These are phyloP conservation scores for Hirschioporus abietinus DNA, from an alignment of 768 basidiomycete species.

Conservation along the genomic window DNA sequence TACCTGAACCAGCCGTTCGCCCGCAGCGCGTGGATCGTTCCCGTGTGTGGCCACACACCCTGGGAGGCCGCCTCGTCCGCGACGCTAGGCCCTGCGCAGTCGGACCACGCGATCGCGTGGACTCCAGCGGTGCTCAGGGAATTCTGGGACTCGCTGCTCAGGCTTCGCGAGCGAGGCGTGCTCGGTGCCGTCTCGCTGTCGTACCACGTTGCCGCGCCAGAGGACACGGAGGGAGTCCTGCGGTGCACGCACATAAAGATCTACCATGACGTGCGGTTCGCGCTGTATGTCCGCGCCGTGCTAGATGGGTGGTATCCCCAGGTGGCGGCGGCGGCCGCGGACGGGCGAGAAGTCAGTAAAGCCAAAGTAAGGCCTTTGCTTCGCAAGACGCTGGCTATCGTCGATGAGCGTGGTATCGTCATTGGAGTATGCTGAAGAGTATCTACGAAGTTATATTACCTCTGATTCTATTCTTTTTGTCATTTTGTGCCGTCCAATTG, in stretches of 20 bases:
- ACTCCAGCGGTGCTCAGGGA: slow-evolving; percentile 33
- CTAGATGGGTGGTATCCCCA: slow-evolving; percentile 40
- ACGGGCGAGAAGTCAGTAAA: background rate
- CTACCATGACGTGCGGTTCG: slow-evolving; percentile 47
- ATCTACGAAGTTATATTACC: too few species aligned
- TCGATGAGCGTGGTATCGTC: background rate
- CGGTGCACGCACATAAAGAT: slow-evolving; percentile 51
- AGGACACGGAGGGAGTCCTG: slow-evolving; percentile 12
- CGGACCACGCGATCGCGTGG: slow-evolving; percentile 36
- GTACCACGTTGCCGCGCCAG: slow-evolving; percentile 33
- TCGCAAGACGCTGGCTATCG: background rate
- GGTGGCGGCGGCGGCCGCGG: too few species aligned
- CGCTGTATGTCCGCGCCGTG: slow-evolving; percentile 43
- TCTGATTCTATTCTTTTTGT: too few species aligned
- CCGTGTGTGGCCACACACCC: slow-evolving; percentile 47
- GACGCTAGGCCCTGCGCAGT: slow-evolving; percentile 21
- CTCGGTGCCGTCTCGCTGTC: slow-evolving; percentile 47
- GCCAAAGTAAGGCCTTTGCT: background rate
- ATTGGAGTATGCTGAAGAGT: background rate
- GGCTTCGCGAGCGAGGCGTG: slow-evolving; percentile 29
- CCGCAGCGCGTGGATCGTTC: slow-evolving; percentile 53
- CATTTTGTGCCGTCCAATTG: too few species aligned
- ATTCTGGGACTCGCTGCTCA: slow-evolving; percentile 48
- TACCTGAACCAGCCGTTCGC: slow-evolving; percentile 27
- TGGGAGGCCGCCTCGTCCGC: slow-evolving; percentile 43